Evolutionary conservation across 169 alveolate genomes (phyloP).

Genomic region (Eimeria acervulina): DNA sequence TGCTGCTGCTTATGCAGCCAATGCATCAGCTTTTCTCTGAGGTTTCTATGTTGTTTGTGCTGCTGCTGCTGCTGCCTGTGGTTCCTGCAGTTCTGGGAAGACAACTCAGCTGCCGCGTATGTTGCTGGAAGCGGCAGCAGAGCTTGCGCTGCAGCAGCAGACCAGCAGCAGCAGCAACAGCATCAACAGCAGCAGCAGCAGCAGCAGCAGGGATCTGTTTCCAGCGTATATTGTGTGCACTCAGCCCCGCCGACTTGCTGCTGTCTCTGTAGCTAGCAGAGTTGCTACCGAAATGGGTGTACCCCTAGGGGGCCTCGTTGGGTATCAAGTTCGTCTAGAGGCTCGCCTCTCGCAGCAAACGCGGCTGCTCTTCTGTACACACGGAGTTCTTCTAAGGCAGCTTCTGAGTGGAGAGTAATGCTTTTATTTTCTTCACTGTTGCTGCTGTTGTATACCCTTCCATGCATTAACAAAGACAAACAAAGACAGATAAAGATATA

Average conservation of each 20-base stretch:
- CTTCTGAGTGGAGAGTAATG: conserved; percentile 86
- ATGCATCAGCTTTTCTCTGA: background rate
- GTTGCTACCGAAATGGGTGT: conserved; percentile 98
- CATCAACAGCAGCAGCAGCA: background rate
- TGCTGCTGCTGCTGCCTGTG: conserved; percentile 34
- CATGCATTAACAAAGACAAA: too few species aligned
- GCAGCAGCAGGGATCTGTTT: conserved; percentile 85
- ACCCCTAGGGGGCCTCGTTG: conserved; percentile 97
- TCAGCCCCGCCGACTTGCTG: conserved; percentile 99
- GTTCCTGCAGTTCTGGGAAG: conserved; percentile 93
- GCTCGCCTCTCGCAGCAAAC: conserved; percentile 96
- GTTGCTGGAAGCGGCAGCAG: conserved; percentile 91
- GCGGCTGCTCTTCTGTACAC: conserved; percentile 99
- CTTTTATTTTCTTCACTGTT: background rate
- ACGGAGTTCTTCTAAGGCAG: conserved; percentile 92
- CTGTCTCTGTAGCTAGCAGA: conserved; percentile 99
- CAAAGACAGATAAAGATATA: background rate
- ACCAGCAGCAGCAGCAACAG: background rate
- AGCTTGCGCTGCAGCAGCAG: conserved; percentile 43
- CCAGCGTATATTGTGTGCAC: conserved; percentile 98
- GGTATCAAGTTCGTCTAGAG: conserved; percentile 98
- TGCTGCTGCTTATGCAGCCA: background rate
- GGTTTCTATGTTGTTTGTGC: background rate
- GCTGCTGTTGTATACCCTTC: too few species aligned
- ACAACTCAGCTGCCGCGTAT: conserved; percentile 96